Base-by-base conservation (phyloP, 495 filamentous ascomycete genomes). In the Oidiodendron maius region DNA sequence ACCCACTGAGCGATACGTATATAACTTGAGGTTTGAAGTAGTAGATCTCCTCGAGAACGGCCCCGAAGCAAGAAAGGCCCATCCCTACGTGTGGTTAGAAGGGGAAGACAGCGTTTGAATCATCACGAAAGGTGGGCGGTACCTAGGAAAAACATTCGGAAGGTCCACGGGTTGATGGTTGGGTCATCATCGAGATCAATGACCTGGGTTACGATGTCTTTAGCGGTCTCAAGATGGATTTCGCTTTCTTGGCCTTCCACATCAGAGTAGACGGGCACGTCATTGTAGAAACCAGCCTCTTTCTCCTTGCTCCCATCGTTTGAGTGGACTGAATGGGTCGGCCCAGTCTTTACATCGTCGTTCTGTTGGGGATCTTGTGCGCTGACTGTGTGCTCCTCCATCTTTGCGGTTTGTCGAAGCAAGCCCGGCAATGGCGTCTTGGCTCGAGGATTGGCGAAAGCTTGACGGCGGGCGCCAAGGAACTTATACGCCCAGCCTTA, bases 21-120 rank as follows among this genome's bases (percentile, higher is more conserved):
- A 74, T 61, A 1, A 57, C 59, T 42, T 72, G 68, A 9, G 70
- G 70, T 58, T 72, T 72, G 62, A 74, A 74, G 51, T 69, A 67
- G 52, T 63, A 71, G 56, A 74, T 72, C 44, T 44, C 40, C 25
- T 44, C 23, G 9, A 54, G 46, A 13, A 50, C 46, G 6, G 39
- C 12, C 1, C 38, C 51, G 22, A 54, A 54, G 40, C n/a, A n/a
- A 12, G 51, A 32, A 6, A 54, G 26, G 13, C 51, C 46, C n/a
- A 48, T 34, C 15, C 51, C 51, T 54, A n/a, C n/a, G n/a, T n/a
- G n/a, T n/a, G n/a, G n/a, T n/a, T n/a, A 16, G 35, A 55, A 50
- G 40, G 51, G 51, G 25, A 13, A 45, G 43, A 24, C 26, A 44
- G 26, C n/a, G 24, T 12, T 25, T 44, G 20, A 63, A 15, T 38